Percentiles rank a stretch among this genome's conserved stretches.
Evolutionary conservation across 2,329 filamentous ascomycete genomes (phyloP).

Genomic region (Sodiomyces alkalinus): DNA sequence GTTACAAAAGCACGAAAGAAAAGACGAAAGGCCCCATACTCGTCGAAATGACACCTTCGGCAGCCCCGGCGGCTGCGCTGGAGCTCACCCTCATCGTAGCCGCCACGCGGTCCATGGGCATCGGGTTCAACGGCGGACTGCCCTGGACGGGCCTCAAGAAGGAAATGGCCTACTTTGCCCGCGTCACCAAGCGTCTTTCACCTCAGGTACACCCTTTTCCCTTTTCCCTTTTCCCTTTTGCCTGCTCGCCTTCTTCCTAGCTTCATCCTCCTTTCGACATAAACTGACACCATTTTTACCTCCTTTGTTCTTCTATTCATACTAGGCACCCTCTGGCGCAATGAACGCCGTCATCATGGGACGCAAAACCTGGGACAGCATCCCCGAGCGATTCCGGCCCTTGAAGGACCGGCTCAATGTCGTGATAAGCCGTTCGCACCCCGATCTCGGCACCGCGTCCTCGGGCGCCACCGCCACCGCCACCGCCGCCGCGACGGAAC

Average conservation of each 20-base stretch:
- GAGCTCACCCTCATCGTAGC: constrained; percentile 86
- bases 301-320: too few species aligned
- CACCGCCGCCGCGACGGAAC: constrained; percentile 19
- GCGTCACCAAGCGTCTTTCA: constrained; percentile 60
- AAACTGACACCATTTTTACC: neutral
- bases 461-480: constrained; percentile 9
- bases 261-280: neutral
- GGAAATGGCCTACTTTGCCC: constrained; percentile 92
- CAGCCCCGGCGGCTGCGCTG: constrained; percentile 15
- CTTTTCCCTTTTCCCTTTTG: neutral
- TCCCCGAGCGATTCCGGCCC: constrained; percentile 65
- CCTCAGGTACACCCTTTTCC: too few species aligned
- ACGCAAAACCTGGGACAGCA: constrained; percentile 89
- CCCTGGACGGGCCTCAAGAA: constrained; percentile 81
- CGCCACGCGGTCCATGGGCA: constrained; percentile 82
- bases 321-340: constrained; percentile 17
- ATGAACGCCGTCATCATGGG: constrained; percentile 87
- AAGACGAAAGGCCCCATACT: too few species aligned
- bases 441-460: constrained; percentile 6
- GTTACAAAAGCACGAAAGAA: too few species aligned
- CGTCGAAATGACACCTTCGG: too few species aligned
- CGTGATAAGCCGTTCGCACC: constrained; percentile 48
- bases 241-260: too few species aligned
- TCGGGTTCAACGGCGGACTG: constrained; percentile 62
- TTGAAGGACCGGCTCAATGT: constrained; percentile 70